A percentile compares a stretch with the other conserved stretches of the same genome.
Conservation (phyloP, 2,329 filamentous ascomycete species). For the Zalaria obscura region DNA sequence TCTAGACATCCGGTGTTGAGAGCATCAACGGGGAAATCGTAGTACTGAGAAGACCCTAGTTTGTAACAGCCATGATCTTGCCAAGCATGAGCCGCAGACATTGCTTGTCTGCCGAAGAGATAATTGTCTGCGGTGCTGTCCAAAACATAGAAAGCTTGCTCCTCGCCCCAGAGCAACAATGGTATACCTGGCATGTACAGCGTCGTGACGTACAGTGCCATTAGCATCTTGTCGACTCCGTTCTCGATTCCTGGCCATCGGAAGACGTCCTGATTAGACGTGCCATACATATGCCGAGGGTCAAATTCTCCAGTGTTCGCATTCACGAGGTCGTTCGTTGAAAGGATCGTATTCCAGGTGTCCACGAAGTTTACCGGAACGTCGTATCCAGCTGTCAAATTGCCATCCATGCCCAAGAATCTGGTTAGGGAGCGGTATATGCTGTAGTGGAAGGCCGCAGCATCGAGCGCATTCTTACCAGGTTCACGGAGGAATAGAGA, state of each 20-base stretch:
- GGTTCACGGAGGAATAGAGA: constrained; percentile 35
- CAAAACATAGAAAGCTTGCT: constrained; percentile 49
- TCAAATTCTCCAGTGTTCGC: constrained; percentile 47
- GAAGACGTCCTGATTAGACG: constrained; percentile 53
- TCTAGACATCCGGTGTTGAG: constrained; percentile 43
- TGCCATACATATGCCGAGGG: constrained; percentile 50
- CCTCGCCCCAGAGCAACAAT: constrained; percentile 48
- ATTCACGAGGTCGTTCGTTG: constrained; percentile 47
- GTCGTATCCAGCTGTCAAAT: constrained; percentile 28
- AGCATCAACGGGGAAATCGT: constrained; percentile 41
- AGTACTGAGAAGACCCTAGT: constrained; percentile 42
- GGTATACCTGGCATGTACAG: constrained; percentile 48
- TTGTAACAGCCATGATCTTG: constrained; percentile 50
- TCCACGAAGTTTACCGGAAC: constrained; percentile 37
- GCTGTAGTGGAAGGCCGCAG: constrained; percentile 49
- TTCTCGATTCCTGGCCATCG: constrained; percentile 46
- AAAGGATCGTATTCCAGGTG: constrained; percentile 41
- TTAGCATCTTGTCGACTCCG: constrained; percentile 42
- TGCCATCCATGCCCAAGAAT: constrained; percentile 46
- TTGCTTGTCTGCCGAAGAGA: constrained; percentile 49
- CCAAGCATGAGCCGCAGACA: constrained; percentile 49
- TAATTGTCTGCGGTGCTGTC: constrained; percentile 53
- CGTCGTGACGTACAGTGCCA: constrained; percentile 45
- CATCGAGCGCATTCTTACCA: constrained; percentile 41
- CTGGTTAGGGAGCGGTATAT: constrained; percentile 48